phyloP scores from a whole-genome alignment of 768 basidiomycete species.

The Collybia sordida region DNA sequence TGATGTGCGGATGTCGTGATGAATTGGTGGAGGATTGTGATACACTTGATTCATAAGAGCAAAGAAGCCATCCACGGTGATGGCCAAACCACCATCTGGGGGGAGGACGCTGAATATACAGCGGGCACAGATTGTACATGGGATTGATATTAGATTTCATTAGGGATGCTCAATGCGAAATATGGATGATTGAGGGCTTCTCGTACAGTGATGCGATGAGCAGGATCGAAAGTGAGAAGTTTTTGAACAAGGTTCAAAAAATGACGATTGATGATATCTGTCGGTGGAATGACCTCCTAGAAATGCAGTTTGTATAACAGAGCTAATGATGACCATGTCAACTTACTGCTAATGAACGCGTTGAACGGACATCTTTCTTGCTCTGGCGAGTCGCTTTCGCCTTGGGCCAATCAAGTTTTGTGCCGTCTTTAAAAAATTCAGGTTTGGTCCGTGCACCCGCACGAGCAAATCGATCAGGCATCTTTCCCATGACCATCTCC shows the following conservation, averaged over 20 bases:
- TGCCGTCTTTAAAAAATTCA: constrained; percentile 89
- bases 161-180: constrained; percentile 66
- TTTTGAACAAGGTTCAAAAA: constrained; percentile 88
- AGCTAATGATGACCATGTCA: constrained; percentile 3
- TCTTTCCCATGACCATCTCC: constrained; percentile 99
- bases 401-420: constrained; percentile 91
- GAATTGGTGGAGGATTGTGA: constrained; percentile 15
- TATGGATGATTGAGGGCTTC: constrained; percentile 89
- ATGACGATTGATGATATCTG: constrained; percentile 68
- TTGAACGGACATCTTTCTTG: constrained; percentile 90
- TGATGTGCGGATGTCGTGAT: constrained; percentile 3
- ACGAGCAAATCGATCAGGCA: constrained; percentile 84
- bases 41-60: constrained; percentile 23
- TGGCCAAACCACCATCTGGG: constrained; percentile 7
- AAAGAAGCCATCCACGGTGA: constrained; percentile 22
- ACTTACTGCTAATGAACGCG: constrained; percentile 73
- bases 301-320: constrained; percentile 10
- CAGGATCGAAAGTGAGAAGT: constrained; percentile 88
- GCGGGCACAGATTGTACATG: constrained; percentile 21
- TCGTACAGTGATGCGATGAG: constrained; percentile 82
- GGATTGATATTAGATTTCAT: constrained; percentile 54
- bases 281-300: constrained; percentile 84
- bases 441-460: constrained; percentile 78
- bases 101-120: constrained; percentile 19
- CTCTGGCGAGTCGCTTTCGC: constrained; percentile 85